Evolutionary conservation across 1,139 yeast species (phyloP), one percentile per base, ranked within the genome.

Genomic region (Scheffersomyces insectosa): DNA sequence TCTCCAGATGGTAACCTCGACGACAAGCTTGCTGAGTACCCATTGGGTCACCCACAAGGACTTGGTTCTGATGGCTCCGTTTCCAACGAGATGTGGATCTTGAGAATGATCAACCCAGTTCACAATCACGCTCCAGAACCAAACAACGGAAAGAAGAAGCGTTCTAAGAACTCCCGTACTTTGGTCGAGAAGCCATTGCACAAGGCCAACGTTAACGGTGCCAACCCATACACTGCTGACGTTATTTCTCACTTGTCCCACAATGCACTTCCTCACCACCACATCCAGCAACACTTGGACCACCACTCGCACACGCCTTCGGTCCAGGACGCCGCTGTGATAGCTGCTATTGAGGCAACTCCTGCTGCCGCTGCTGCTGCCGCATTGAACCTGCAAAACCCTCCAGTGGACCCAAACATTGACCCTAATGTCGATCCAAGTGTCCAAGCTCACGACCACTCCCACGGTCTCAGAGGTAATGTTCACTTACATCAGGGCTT

Each of bases 71-170:
- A 51, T 34, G 54, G 52, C 29, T 42, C 20, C 31, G 32, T 28
- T 36, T 31, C 45, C 28, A 51, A 50, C 32, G 79, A 73, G 51
- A 68, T 71, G 68, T 74, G 79, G 79, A 72, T 74, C 39, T 72
- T 74, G 54, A 58, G 79, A 47, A 74, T 74, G 79, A 74, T 74
- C 43, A 73, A 71, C 54, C 77, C 78, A 11, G 65, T 65, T 37
- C 79, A 74, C 56, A 73, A 72, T 54, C 79, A 74, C 52, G 63
- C 78, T 2, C 72, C 78, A 12, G 79, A 74, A 57, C 77, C 77
- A 27, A 57, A 60, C 36, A 54, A 54, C 42, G 50, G 58, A n/a
- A 59, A 57, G 45, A 68, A 69, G 52, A 72, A 70, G 58, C 63
- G 75, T 51, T 63, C 66, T 47, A 71, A 72, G 55, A 64, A 60